phyloP scores from a whole-genome alignment of 192 early-diverging fungal species.

The Coemansia asiatica region DNA sequence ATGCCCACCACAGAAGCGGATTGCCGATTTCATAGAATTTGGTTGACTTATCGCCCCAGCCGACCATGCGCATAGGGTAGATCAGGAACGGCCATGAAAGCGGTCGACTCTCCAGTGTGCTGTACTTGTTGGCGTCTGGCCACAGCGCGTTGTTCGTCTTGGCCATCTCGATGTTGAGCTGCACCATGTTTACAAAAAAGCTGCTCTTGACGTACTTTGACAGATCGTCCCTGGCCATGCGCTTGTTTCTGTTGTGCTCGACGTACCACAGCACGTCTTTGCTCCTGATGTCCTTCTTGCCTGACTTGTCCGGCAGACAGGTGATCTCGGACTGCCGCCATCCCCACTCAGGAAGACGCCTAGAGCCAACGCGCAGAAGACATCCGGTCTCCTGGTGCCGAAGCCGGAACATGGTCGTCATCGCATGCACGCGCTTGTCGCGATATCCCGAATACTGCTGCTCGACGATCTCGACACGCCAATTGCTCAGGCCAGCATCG shows the following conservation, averaged over 20 bases:
- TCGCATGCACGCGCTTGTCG: slow-evolving; percentile 56
- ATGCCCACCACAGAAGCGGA: slow-evolving; percentile 83
- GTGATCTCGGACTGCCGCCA: slow-evolving; percentile 87
- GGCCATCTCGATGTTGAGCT: slow-evolving; percentile 55
- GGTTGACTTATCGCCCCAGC: slow-evolving; percentile 68
- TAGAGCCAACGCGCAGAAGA: slow-evolving; percentile 70
- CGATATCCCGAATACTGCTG: slow-evolving; percentile 50
- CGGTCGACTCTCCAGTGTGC: slow-evolving; percentile 61
- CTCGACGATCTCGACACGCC: slow-evolving; percentile 58
- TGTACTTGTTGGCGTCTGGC: slow-evolving; percentile 56
- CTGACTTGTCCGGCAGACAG: slow-evolving; percentile 83
- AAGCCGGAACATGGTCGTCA: slow-evolving; percentile 68
- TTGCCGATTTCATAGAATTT: slow-evolving; percentile 94
- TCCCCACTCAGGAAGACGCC: slow-evolving; percentile 83
- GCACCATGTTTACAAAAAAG: slow-evolving; percentile 42
- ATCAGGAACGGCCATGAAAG: slow-evolving; percentile 85
- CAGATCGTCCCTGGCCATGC: slow-evolving; percentile 40
- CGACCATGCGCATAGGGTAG: slow-evolving; percentile 85
- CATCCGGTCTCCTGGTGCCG: slow-evolving; percentile 79
- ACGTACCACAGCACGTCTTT: slow-evolving; percentile 59
- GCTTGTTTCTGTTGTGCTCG: slow-evolving; percentile 42
- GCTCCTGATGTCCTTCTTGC: slow-evolving; percentile 61
- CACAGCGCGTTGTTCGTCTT: slow-evolving; percentile 54
- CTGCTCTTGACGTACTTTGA: slow-evolving; percentile 33
- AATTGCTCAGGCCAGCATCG: slow-evolving; percentile 72